Conservation (phyloP, 768 basidiomycete species). For the Candolleomyces eurysporus region DNA sequence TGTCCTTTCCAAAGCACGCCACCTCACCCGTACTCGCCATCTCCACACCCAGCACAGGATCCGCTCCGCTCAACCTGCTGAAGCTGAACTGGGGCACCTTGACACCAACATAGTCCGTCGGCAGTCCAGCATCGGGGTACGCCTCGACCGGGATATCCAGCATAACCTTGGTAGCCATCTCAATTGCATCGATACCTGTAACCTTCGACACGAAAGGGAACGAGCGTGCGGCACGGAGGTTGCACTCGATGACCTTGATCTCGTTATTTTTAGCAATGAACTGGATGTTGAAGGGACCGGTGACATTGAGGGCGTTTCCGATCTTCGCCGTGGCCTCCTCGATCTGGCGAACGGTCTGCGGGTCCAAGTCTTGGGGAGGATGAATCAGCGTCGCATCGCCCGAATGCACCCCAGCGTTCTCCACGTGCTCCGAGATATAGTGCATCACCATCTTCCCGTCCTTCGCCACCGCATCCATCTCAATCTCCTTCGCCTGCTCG, state of each 20-base stretch:
- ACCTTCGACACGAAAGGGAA: slow-evolving; percentile 99
- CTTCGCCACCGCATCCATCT: slow-evolving; percentile 98
- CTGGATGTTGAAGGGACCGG: slow-evolving; percentile 99
- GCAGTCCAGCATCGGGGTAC: slow-evolving; percentile 86
- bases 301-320: slow-evolving; percentile 95
- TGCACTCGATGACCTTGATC: slow-evolving; percentile 99
- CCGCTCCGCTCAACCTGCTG: slow-evolving; percentile 92
- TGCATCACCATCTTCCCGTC: slow-evolving; percentile 99
- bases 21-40: slow-evolving; percentile 99
- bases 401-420: slow-evolving; percentile 98
- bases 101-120: slow-evolving; percentile 93
- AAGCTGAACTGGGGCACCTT: slow-evolving; percentile 99
- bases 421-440: slow-evolving; percentile 98
- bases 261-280: slow-evolving; percentile 99
- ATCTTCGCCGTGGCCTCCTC: slow-evolving; percentile 98
- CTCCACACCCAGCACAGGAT: slow-evolving; percentile 96
- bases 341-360: slow-evolving; percentile 92
- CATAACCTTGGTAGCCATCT: slow-evolving; percentile 99
- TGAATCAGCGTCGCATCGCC: slow-evolving; percentile 98
- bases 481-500: slow-evolving; percentile 99
- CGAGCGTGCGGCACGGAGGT: slow-evolving; percentile 93
- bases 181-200: slow-evolving; percentile 96
- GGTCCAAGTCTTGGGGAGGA: slow-evolving; percentile 97
- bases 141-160: slow-evolving; percentile 83
- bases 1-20: slow-evolving; percentile 96